Evolutionary conservation across 345 rosid species (phyloP), one percentile per base, ranked within the genome.

Genomic region (Aquilaria sinensis): DNA sequence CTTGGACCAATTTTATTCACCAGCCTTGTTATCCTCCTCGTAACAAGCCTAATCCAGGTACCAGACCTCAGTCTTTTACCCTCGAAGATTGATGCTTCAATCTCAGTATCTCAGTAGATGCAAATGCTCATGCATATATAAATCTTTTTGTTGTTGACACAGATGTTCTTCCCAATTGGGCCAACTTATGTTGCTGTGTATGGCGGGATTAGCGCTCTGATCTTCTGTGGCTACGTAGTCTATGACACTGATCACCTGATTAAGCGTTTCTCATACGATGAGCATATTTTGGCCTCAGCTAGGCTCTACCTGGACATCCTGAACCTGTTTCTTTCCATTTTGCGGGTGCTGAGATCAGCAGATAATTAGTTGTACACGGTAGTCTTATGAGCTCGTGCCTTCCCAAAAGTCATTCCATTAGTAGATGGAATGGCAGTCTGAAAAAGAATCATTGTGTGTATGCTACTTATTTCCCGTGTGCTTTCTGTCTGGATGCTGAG

Each of bases 1-100:
- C 83, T 93, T 57, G 95, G 90, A 74, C 98, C 97, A 41, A 77
- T 93, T 70, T 70, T 93, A 56, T 93, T 93, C 87, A 93, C 97
- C 54, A 70, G 90, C 65, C 96, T 90, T 58, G 62, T 85, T 49
- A 77, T 90, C 60, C 96, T 93, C 46, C 31, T 90, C 51, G 75
- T 94, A 31, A 90, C 95, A 53, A 78, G 95, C 72, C 80, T 90
- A 65, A 79, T 93, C 67, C 98, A 93, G 97, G 98, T 93, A 7
- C 7, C 78, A 30, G 56, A 11, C 62, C 57, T 68, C 47, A 0
- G n/a, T 15, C 1, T 29, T 60, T 37, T 6, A 7, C 54, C 12
- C 9, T 31, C 13, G n/a, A 16, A 31, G 13, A 29, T 30, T 30
- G 23, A 5, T 31, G 51, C 8, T 64, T 41, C 50, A 52, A 63